Evolutionary conservation across 495 filamentous ascomycete species (phyloP).

Genomic region (Tuber magnatum): DNA sequence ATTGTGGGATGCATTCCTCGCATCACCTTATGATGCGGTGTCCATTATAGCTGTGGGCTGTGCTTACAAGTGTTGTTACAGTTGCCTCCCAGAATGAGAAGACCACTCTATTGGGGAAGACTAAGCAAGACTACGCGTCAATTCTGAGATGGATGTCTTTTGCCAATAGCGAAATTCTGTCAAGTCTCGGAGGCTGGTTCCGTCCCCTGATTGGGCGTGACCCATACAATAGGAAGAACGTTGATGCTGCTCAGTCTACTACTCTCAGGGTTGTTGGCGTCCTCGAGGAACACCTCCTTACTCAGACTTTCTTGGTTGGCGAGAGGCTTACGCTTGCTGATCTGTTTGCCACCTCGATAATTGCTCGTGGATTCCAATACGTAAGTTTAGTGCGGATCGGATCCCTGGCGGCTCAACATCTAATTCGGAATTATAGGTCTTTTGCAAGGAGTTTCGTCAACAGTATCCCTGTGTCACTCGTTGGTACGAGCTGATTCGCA

Average conservation of each 20-base stretch:
- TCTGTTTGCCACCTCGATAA: constrained; percentile 68
- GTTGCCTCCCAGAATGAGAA: constrained; percentile 99
- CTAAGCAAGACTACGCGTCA: constrained; percentile 97
- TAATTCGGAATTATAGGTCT: constrained; percentile 45
- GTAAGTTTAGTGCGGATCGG: constrained; percentile 34
- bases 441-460: constrained; percentile 78
- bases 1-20: not conserved
- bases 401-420: constrained; percentile 10
- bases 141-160: constrained; percentile 97
- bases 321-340: constrained; percentile 97
- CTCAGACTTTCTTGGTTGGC: constrained; percentile 94
- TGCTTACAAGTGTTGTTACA: constrained; percentile 41
- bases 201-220: constrained; percentile 74
- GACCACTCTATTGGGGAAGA: constrained; percentile 96
- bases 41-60: not conserved
- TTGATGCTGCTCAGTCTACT: constrained; percentile 67
- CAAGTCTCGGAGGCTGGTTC: constrained; percentile 72
- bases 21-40: not conserved
- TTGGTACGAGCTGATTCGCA: constrained; percentile 90
- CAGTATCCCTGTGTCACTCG: constrained; percentile 76
- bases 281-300: constrained; percentile 76
- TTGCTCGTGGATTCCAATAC: constrained; percentile 76
- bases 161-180: constrained; percentile 76
- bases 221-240: constrained; percentile 94
- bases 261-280: constrained; percentile 60